Evolutionary conservation across 2,329 filamentous ascomycete genomes (phyloP).

Genomic region (Zasmidium cellare): DNA sequence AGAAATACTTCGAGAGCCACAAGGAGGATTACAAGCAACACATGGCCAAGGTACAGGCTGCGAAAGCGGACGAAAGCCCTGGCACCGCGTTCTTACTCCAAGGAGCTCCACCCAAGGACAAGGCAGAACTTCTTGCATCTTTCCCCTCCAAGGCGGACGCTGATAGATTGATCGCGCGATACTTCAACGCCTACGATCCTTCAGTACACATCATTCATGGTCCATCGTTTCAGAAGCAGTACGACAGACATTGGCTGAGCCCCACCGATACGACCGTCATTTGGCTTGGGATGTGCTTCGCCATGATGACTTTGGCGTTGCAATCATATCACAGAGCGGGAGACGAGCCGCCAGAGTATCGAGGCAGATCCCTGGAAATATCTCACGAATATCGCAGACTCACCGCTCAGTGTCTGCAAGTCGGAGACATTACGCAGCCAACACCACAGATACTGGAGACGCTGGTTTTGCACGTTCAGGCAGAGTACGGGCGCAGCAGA

Average conservation of each 20-base stretch:
- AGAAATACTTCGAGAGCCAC: conserved; percentile 81
- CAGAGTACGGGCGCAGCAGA: conserved; percentile 71
- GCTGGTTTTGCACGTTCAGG: conserved; percentile 72
- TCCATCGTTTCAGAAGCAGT: conserved; percentile 78
- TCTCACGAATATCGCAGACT: conserved; percentile 63
- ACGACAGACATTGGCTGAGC: conserved; percentile 68
- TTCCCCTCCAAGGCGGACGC: conserved; percentile 80
- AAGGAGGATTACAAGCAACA: conserved; percentile 87
- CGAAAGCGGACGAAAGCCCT: conserved; percentile 59
- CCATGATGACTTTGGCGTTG: conserved; percentile 74
- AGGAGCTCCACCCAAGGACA: conserved; percentile 66
- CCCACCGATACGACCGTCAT: conserved; percentile 71
- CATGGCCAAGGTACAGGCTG: conserved; percentile 70
- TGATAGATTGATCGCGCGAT: conserved; percentile 82
- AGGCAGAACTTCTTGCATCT: conserved; percentile 74
- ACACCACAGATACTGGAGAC: conserved; percentile 76
- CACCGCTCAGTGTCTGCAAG: conserved; percentile 75
- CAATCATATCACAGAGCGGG: conserved; percentile 77
- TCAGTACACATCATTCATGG: conserved; percentile 60
- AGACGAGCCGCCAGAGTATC: conserved; percentile 77
- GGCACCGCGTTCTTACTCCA: conserved; percentile 80
- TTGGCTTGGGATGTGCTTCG: conserved; percentile 76
- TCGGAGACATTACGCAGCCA: conserved; percentile 75
- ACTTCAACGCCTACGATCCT: conserved; percentile 80
- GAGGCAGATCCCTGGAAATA: conserved; percentile 58